Percentiles rank a stretch among this genome's conserved stretches.
phyloP scores from a whole-genome alignment of 2,329 filamentous ascomycete genomes.

The Clonostachys sp. region DNA sequence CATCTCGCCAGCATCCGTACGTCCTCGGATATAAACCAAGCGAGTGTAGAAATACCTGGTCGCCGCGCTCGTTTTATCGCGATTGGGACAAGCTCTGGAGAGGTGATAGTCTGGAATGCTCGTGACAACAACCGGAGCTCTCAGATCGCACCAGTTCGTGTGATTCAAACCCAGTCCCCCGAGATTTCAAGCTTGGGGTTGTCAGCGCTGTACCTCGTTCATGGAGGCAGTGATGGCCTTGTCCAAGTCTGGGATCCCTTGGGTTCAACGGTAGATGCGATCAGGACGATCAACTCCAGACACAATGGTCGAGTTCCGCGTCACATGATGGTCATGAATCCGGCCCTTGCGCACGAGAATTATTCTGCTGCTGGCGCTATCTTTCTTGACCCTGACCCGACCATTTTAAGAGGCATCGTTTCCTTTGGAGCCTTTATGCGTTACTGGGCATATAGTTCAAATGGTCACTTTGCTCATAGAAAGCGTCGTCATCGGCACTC shows the following conservation, averaged over 20 bases:
- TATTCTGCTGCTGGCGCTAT: slow-evolving; percentile 82
- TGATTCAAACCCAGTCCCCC: slow-evolving; percentile 87
- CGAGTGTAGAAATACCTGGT: slow-evolving; percentile 67
- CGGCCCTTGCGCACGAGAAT: slow-evolving; percentile 63
- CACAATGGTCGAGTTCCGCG: slow-evolving; percentile 80
- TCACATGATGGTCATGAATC: slow-evolving; percentile 50
- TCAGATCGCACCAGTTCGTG: slow-evolving; percentile 64
- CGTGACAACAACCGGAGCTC: slow-evolving; percentile 48
- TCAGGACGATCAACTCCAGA: slow-evolving; percentile 82
- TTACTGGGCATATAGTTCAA: slow-evolving; percentile 92
- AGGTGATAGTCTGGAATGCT: slow-evolving; percentile 81
- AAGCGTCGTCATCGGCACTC: slow-evolving; percentile 76
- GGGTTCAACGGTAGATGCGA: slow-evolving; percentile 70
- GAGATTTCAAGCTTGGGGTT: slow-evolving; percentile 79
- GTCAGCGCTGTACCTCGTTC: slow-evolving; percentile 82
- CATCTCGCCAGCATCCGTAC: neutral
- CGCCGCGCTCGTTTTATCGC: slow-evolving; percentile 78
- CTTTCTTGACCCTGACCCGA: slow-evolving; percentile 81
- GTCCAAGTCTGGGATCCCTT: slow-evolving; percentile 98
- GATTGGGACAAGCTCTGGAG: slow-evolving; percentile 73
- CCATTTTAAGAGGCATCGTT: slow-evolving; percentile 78
- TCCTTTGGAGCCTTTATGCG: slow-evolving; percentile 82
- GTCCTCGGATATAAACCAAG: neutral
- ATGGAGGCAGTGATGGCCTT: slow-evolving; percentile 90
- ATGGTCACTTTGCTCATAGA: slow-evolving; percentile 67